A percentile compares a stretch with the other conserved stretches of the same genome.
These are phyloP conservation scores for Globisporangium perplexum DNA, from an alignment of 352 stramenopile species.

Conservation along the genomic window DNA sequence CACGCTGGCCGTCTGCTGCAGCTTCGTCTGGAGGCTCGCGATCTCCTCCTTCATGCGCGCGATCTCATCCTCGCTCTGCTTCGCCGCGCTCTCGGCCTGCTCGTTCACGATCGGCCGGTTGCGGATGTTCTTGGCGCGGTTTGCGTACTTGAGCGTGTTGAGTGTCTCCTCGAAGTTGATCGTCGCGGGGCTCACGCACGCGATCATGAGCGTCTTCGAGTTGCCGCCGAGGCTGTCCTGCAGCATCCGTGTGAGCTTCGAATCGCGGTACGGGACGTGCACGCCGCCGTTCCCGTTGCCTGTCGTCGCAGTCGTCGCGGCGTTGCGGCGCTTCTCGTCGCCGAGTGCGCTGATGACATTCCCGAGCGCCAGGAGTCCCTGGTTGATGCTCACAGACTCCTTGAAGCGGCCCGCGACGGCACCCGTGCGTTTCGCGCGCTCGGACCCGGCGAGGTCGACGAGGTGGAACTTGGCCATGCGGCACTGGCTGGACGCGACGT, in stretches of 20 bases:
- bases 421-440: constrained; percentile 91
- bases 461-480: constrained; percentile 91
- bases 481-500: constrained; percentile 31
- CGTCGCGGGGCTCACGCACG: constrained; percentile 69
- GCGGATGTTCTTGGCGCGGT: constrained; percentile 99
- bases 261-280: constrained; percentile 90
- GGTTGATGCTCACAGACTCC: constrained; percentile 96
- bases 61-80: constrained; percentile 53
- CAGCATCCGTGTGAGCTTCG: constrained; percentile 86
- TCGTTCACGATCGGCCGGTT: constrained; percentile 98
- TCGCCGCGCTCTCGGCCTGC: constrained; percentile 40
- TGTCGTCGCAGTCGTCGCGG: constrained; percentile 1
- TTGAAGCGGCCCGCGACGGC: constrained; percentile 86
- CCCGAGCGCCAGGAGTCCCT: constrained; percentile 91
- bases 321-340: constrained; percentile 80
- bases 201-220: constrained; percentile 90
- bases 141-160: constrained; percentile 98
- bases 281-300: constrained; percentile 20
- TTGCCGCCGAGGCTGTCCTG: constrained; percentile 88
- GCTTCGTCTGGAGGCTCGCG: constrained; percentile 55
- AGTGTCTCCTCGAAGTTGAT: constrained; percentile 95
- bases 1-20: constrained; percentile 26
- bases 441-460: constrained; percentile 94
- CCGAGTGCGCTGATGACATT: constrained; percentile 95
- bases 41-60: constrained; percentile 79